These are phyloP conservation scores for Helotiales sp. DNA, from an alignment of 2,329 filamentous ascomycete genomes.

Conservation along the genomic window DNA sequence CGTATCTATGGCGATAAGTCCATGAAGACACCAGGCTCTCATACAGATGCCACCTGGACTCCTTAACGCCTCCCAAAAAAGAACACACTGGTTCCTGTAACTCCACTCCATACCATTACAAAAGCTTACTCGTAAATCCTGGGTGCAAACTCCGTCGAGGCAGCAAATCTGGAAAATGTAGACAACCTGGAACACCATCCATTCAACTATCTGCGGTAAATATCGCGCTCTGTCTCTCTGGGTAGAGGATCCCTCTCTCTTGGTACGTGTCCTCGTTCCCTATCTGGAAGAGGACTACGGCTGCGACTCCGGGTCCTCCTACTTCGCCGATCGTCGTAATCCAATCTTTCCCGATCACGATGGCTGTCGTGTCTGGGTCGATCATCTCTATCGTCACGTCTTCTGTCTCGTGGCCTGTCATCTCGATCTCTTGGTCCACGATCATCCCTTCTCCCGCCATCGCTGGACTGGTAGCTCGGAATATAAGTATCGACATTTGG, in stretches of 20 bases:
- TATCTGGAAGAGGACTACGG: conserved; percentile 39
- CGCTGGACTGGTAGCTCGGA: conserved; percentile 44
- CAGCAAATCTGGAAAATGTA: background rate
- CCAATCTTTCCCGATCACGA: conserved; percentile 32
- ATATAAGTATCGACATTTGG: conserved; percentile 50
- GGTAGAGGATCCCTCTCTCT: conserved; percentile 40
- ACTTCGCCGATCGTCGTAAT: conserved; percentile 38
- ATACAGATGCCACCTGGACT: background rate
- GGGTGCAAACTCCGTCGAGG: background rate
- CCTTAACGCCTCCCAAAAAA: background rate
- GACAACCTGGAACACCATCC: background rate
- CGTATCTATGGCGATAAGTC: background rate
- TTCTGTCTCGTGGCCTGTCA: conserved; percentile 41
- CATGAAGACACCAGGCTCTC: background rate
- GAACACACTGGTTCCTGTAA: background rate
- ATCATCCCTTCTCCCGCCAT: conserved; percentile 32
- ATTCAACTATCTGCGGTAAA: conserved; percentile 3
- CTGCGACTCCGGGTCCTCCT: conserved; percentile 40
- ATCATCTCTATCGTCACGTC: conserved; percentile 22
- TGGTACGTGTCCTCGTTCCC: conserved; percentile 40
- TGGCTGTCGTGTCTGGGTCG: conserved; percentile 7
- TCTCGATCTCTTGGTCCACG: conserved; percentile 35
- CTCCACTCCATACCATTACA: background rate
- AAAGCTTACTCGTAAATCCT: background rate
- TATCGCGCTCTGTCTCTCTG: conserved; percentile 7